Base-by-base conservation (phyloP, 495 filamentous ascomycete species). In the Penicillium pulvis region DNA sequence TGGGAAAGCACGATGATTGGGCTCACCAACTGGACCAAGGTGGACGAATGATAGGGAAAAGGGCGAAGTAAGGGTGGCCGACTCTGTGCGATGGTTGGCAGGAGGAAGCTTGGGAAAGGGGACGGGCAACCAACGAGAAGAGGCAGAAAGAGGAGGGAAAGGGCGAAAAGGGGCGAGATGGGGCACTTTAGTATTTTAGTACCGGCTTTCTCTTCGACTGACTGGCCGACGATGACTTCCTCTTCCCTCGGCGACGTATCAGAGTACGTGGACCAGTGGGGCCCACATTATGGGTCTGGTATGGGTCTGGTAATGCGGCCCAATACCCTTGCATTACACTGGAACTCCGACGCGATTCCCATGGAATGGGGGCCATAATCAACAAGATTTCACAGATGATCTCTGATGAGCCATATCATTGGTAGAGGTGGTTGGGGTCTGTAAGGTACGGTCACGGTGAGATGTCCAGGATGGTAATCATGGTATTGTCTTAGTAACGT, bases 111-210 rank as follows among this genome's bases (percentile, higher is more conserved):
- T n/a, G 33, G 26, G 57, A 60, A 69, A 69, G 64, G 65, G 62
- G 61, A 58, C 61, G 71, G 75, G 74, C 67, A 69, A 75, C 74
- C 76, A 79, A 79, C 76, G 74, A 79, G 76, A 77, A 66, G 63
- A 62, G 73, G 73, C 74, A 76, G 73, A 73, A 64, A 60, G 58
- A 63, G 62, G 66, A 65, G 69, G 62, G 70, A 77, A 71, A 69
- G 65, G 67, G 71, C 65, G 69, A 74, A 71, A 71, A 75, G 72
- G 66, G 20, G 72, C 51, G 69, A 62, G 74, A 78, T 76, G 74
- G 75, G 71, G 75, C 73, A 78, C 77, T 77, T 24, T 28, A 49
- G 46, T 49, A 49, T 70, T 80, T 74, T 79, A 78, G 65, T 60
- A 60, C 55, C 44, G 55, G 24, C 31, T 20, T 45, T 50, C 46